Evolutionary conservation across 768 basidiomycete species (phyloP), one percentile per base, ranked within the genome.

Genomic region (Lentinula edodes): DNA sequence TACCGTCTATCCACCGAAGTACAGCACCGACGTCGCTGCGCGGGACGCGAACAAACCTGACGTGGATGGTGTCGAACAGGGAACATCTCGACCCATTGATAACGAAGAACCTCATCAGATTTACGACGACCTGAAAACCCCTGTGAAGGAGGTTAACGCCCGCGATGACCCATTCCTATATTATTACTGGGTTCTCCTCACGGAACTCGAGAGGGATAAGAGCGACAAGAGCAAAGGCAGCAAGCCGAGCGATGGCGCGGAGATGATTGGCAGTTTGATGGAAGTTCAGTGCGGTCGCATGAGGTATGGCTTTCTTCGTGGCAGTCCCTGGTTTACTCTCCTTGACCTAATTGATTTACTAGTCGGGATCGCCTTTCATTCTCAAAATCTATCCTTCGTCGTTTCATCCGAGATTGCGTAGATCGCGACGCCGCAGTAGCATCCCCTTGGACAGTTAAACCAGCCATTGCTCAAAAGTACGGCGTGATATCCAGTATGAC

Each of bases 321-420:
- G 1, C 6, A 28, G 5, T 58, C 36, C 62, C 56, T 55, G 8
- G 62, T 53, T 46, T 3, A 28, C 7, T 15, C 48, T 52, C 48
- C 61, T 54, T 4, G 59, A 18, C 16, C 48, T 53, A 50, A 61
- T 54, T 4, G 59, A 18, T 58, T 18, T 41, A 62, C 18, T 66
- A 98, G 95, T 69, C 95, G 97, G 63, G 97, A 99, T 72, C 91
- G 95, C 57, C 80, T 96, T 18, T 87, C 93, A 18, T 98, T 98
- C 75, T 96, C 94, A 34, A 98, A 98, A 74, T 95, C 95, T 16
- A 96, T 98, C 67, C 84, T 99, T 34, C 92, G 95, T 65, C 89
- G 95, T 15, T 98, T 96, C 75, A 91, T 99, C 61, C 88, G 93
- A 64, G 97, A 98, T 70, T 96, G 94, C 67, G 90, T 99, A 2